Evolutionary conservation across 345 rosid species (phyloP), one percentile per base, ranked within the genome.

Genomic region (Atalantia buxifolia): DNA sequence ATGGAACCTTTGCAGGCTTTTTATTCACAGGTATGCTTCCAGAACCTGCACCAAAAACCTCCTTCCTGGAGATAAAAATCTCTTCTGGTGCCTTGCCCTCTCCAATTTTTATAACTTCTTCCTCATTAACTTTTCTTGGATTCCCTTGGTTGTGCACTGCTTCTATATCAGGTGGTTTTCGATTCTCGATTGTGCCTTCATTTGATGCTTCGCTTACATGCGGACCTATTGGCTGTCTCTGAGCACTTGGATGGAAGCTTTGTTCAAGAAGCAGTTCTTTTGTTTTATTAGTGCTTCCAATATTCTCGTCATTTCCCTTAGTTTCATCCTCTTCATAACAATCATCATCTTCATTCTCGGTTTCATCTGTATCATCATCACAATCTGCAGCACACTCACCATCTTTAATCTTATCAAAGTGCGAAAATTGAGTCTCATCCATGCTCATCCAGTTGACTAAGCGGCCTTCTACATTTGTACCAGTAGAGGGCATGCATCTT

Each of bases 361-460:
- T 83, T 22, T 81, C 88, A 42, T 83, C 86, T 30, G 82, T 76
- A 35, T 82, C 85, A 75, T 81, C 81, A 75, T 81, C 81, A 56
- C 42, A 48, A 35, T 74, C 84, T n/a, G 69, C 83, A 64, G 56
- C 78, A 65, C 71, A 65, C n/a, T 80, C 82, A 35, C 68, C 60
- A 14, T 80, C 79, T 74, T 87, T 84, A 18, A 40, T 22, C 28
- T 78, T 78, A 66, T 81, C 84, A 71, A 22, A 69, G 66, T 69
- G 76, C 77, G 57, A 74, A 78, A 84, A 71, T 65, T 53, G 77
- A 25, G 81, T 74, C 7, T 84, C 87, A 73, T 83, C 84, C 77
- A 66, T 75, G 83, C 81, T 82, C 85, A 86, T 88, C 90, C 90
- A 84, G 76, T 77, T 84, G 67, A 88, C 87, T 38, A 88, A 66